phyloP scores from a whole-genome alignment of 441 rosid species.

The Eugenia klotzschiana region DNA sequence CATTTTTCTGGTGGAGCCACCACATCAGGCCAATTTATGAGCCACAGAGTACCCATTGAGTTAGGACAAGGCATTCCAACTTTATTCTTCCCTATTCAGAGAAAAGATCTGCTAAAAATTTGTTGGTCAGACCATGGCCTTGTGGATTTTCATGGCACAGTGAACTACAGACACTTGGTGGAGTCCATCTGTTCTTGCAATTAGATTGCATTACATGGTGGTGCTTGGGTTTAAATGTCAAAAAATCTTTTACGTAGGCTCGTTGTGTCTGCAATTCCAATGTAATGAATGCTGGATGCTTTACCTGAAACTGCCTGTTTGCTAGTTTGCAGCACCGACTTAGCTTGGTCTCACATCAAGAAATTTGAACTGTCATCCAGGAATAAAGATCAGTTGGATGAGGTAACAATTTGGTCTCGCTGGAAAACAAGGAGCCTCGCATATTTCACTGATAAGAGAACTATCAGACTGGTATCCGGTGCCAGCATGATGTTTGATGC shows the following conservation, averaged over 20 bases:
- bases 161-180: not conserved
- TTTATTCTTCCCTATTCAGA: not conserved
- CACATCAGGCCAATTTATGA: not conserved
- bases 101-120: not conserved
- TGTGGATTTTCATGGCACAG: not conserved
- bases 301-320: not conserved
- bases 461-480: conserved; percentile 62
- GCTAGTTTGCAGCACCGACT: conserved; percentile 1
- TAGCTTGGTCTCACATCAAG: not conserved
- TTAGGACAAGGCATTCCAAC: not conserved
- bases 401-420: conserved; percentile 28
- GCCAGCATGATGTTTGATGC: conserved; percentile 61
- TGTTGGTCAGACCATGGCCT: not conserved
- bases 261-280: not conserved
- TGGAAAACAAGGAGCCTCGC: conserved; percentile 50
- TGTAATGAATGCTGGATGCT: not conserved
- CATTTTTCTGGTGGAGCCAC: not conserved
- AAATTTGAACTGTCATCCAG: conserved; percentile 21
- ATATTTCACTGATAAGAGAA: conserved; percentile 58
- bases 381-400: conserved; percentile 19
- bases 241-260: not conserved
- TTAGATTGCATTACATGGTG: not conserved
- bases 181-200: not conserved
- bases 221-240: not conserved
- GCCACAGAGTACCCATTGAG: not conserved